Percentiles rank a stretch among this genome's conserved stretches.
Evolutionary conservation across 2,329 filamentous ascomycete genomes (phyloP).

Genomic region (Aspergillus ruber): DNA sequence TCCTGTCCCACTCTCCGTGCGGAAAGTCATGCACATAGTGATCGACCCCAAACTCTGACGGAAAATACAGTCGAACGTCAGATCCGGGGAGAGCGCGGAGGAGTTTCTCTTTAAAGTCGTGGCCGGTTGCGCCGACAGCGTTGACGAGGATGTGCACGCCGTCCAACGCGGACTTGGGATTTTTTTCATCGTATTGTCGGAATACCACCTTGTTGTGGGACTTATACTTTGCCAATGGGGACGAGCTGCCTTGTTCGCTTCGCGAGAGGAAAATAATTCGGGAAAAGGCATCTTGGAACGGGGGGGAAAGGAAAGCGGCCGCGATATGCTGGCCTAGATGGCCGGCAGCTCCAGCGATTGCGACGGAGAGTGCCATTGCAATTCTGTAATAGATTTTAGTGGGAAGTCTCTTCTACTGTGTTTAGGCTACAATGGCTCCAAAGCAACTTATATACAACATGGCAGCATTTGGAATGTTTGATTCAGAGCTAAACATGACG

Average conservation of each 20-base stretch:
- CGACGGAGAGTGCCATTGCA: constrained; percentile 5
- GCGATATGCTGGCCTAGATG: constrained; percentile 18
- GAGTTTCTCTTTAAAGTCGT: constrained; percentile 24
- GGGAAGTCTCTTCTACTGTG: neutral
- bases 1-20: constrained; percentile 29
- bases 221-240: neutral
- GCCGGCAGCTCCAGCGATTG: constrained; percentile 22
- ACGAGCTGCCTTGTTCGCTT: neutral
- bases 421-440: neutral
- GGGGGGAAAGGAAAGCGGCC: constrained; percentile 15
- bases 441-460: neutral
- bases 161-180: constrained; percentile 14
- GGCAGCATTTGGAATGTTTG: neutral
- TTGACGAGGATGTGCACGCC: constrained; percentile 29
- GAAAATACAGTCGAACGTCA: constrained; percentile 26
- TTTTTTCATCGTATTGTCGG: constrained; percentile 13
- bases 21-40: constrained; percentile 31
- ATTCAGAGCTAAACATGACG: neutral
- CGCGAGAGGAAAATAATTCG: constrained; percentile 20
- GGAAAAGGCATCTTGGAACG: constrained; percentile 14
- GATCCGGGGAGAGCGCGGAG: constrained; percentile 17
- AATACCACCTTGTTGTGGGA: neutral
- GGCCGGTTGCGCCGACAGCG: constrained; percentile 19
- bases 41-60: constrained; percentile 34
- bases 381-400: too few species aligned